Evolutionary conservation across 2,329 filamentous ascomycete species (phyloP), one percentile per base, ranked within the genome.

Genomic region (Cephalotrichum gorgonifer): DNA sequence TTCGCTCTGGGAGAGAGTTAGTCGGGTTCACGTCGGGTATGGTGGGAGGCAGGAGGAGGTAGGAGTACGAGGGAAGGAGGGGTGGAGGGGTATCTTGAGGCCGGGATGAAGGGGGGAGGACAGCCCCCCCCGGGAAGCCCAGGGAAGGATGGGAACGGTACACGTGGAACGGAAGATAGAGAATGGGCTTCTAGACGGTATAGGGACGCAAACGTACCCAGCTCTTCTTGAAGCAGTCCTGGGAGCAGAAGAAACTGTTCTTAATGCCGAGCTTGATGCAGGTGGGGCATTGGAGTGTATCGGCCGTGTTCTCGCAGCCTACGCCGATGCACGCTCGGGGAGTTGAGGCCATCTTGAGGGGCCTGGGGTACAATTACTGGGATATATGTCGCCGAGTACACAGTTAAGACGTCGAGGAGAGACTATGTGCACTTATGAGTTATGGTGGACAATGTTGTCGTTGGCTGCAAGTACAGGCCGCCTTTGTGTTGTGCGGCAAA

Each of bases 171-270:
- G 25, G 31, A 31, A 38, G 41, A 17, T 12, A 14, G 25, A 22
- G 12, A 20, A 5, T 38, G 12, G 22, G 20, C 42, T 17, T 33
- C 14, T 1, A 31, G 41, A 30, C n/a, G n/a, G 27, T 15, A 23
- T 15, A 15, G 46, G 58, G 54, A 5, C 12, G 3, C 22, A 20
- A 57, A 58, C 79, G 59, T 81, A 97, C 93, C 93, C 93, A 98
- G 74, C 89, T 98, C 67, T 83, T 85, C 76, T 96, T 97, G 72
- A 98, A 98, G 74, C 93, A 98, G 59, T 97, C 93, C 67, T 98
- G 93, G 26, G 89, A 89, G 73, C 93, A 98, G 72, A 97, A 98
- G 70, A 83, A 96, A 71, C 88, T 95, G 61, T 93, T 88, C 63
- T 90, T 82, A 59, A 83, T 84, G 48, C 85, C 87, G 42, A 90